Evolutionary conservation across 2,329 filamentous ascomycete species (phyloP).

Genomic region (Colletotrichum plurivorum): DNA sequence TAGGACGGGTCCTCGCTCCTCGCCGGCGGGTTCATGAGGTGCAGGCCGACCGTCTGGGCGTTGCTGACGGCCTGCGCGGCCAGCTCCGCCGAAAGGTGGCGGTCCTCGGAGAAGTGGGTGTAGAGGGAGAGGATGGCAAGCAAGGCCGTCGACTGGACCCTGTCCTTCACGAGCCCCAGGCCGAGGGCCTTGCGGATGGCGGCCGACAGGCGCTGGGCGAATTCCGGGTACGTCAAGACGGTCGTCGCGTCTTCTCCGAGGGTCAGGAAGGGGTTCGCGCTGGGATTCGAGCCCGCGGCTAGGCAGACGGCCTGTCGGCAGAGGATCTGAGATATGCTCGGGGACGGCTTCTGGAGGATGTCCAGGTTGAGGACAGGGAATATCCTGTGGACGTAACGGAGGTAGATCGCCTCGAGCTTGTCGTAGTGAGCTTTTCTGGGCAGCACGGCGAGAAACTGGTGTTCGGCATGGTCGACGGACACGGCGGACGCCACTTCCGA

Average conservation of each 20-base stretch:
- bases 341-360: constrained; percentile 39
- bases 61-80: constrained; percentile 44
- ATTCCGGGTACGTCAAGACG: constrained; percentile 36
- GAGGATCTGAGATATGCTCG: constrained; percentile 39
- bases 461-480: constrained; percentile 23
- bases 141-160: constrained; percentile 43
- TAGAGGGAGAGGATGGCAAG: constrained; percentile 52
- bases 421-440: constrained; percentile 34
- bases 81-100: constrained; percentile 39
- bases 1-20: constrained; percentile 37
- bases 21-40: constrained; percentile 44
- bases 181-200: constrained; percentile 37
- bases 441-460: constrained; percentile 32
- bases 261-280: constrained; percentile 39
- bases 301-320: constrained; percentile 44
- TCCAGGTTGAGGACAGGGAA: constrained; percentile 43
- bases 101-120: constrained; percentile 38
- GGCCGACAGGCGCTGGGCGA: constrained; percentile 32
- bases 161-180: constrained; percentile 30
- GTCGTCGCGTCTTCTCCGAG: constrained; percentile 25
- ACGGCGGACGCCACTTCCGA: constrained; percentile 26
- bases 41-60: constrained; percentile 45
- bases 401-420: constrained; percentile 41
- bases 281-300: constrained; percentile 42
- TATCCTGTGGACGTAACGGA: constrained; percentile 40